These are phyloP conservation scores for Scedosporium minutisporum DNA, from an alignment of 2,329 filamentous ascomycete genomes.

Conservation along the genomic window DNA sequence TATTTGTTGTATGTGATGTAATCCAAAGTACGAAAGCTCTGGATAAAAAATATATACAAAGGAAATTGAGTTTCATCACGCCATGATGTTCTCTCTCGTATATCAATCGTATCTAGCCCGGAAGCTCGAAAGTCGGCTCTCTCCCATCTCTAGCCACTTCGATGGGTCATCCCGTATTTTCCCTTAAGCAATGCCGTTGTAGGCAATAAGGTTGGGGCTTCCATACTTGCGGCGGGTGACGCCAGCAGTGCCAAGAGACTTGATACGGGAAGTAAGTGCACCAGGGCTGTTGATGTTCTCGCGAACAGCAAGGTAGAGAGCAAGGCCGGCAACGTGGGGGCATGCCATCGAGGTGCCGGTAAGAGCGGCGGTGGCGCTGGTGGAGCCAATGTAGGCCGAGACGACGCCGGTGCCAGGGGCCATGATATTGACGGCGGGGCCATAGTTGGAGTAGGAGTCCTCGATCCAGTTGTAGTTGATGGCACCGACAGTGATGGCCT, in stretches of 20 bases:
- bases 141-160: too few relatives aligned
- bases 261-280: neutral
- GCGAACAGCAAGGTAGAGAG: constrained; percentile 13
- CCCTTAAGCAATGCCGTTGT: constrained; percentile 3
- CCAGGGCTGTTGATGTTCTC: neutral
- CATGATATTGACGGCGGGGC: constrained; percentile 31
- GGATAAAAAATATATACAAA: too few relatives aligned
- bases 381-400: constrained; percentile 31
- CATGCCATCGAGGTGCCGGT: constrained; percentile 39
- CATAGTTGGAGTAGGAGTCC: constrained; percentile 36
- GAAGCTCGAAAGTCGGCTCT: too few relatives aligned
- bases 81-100: too few relatives aligned
- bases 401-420: constrained; percentile 32
- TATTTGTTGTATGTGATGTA: too few relatives aligned
- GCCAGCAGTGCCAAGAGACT: neutral
- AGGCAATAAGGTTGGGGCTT: constrained; percentile 1
- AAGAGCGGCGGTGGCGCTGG: constrained; percentile 18
- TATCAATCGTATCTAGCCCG: too few relatives aligned
- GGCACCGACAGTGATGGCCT: constrained; percentile 18
- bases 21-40: too few relatives aligned
- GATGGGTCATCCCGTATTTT: too few relatives aligned
- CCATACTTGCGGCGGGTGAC: neutral
- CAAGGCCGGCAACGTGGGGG: constrained; percentile 31
- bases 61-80: too few relatives aligned
- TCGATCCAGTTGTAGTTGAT: constrained; percentile 19